phyloP scores from a whole-genome alignment of 176 grass and related monocot genomes.

The Oropetium thomaeum region DNA sequence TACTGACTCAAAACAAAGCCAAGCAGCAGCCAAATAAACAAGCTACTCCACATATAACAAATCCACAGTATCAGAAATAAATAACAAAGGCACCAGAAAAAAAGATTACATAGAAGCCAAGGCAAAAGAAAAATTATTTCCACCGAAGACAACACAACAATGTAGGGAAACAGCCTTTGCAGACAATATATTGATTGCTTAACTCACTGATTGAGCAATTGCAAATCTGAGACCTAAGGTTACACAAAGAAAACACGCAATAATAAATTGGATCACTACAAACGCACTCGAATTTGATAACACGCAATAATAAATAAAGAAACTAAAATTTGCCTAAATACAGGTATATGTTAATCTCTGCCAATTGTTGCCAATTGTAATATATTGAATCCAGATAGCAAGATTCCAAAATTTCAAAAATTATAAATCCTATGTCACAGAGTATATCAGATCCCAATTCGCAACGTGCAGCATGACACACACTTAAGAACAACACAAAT shows the following conservation, averaged over 20 bases:
- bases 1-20: not conserved
- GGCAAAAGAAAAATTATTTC: not conserved
- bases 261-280: too few species aligned
- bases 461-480: not conserved
- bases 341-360: not conserved
- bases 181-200: too few species aligned
- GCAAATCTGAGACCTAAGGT: not conserved
- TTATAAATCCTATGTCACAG: not conserved
- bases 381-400: not conserved
- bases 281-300: not conserved
- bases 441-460: not conserved
- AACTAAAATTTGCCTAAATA: not conserved
- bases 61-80: not conserved
- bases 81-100: not conserved
- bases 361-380: too few species aligned
- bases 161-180: too few species aligned
- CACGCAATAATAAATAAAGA: not conserved
- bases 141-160: not conserved
- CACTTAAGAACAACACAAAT: not conserved
- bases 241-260: not conserved
- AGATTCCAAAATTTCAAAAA: not conserved
- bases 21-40: not conserved
- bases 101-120: not conserved
- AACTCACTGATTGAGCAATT: not conserved
- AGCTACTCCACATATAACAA: not conserved